Evolutionary conservation across 257 asterid species (phyloP), one percentile per base, ranked within the genome.

Genomic region (Solanum infundibuliforme): DNA sequence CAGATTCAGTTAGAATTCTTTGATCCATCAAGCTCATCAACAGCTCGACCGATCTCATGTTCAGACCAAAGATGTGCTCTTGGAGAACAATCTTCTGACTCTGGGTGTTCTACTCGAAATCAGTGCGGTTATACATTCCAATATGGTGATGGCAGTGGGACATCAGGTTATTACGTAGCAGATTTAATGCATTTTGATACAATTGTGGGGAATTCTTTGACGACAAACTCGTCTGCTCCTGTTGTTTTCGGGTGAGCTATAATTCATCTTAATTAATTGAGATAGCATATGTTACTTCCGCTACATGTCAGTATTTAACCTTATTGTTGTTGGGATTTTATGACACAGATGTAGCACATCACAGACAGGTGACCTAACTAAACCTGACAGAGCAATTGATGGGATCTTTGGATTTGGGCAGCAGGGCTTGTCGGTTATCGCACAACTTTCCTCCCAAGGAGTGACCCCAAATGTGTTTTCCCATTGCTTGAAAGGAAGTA

Each of bases 361-460:
- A 69, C 97, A 95, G 91, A 92, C 96, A 2, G 99, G 99, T 73
- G 99, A 97, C 90, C 93, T 97, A 75, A 95, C 94, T 29, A 97
- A 97, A 91, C 93, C 99, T 10, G 99, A 97, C 75, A 94, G 98
- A 88, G 99, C 99, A 34, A 99, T 97, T 87, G 98, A 96, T 91
- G 99, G 99, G 83, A 97, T 97, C 88, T 97, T 96, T 89, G 99
- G 99, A 39, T 96, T 97, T 73, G 99, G 99, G n/a, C 99, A 96
- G 94, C 98, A 94, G 89, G 93, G 98, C 34, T 86, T 97, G 90
- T 97, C 99, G 2, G 97, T 96, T 34, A 93, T 97, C 71, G 94
- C 99, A 48, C 99, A 97, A 72, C 98, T 97, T 86, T 93, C 96
- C 39, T 94, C 98, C 10, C 98, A 94, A 91, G 94, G 99, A 79